Percentiles rank a stretch among this genome's conserved stretches.
phyloP scores from a whole-genome alignment of 2,329 filamentous ascomycete species.

The Aureobasidium lini region DNA sequence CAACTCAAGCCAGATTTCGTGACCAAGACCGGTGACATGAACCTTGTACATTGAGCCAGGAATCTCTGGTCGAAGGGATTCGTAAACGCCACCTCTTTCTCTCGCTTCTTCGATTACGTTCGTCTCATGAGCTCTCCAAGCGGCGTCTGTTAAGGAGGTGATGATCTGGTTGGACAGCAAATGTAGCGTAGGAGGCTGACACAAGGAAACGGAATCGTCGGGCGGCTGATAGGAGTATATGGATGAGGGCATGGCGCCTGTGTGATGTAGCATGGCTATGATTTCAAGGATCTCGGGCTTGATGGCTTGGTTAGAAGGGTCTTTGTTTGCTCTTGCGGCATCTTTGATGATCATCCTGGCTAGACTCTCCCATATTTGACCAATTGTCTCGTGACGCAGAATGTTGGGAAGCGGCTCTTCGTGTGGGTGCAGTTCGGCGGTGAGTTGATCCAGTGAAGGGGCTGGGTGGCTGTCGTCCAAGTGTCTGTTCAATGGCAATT shows the following conservation, averaged over 20 bases:
- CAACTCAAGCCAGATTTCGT: conserved; percentile 46
- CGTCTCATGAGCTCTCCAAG: conserved; percentile 41
- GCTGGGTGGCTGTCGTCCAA: not conserved
- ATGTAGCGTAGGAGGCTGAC: conserved; percentile 41
- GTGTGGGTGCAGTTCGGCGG: conserved; percentile 13
- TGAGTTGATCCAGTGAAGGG: conserved; percentile 19
- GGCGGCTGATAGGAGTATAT: conserved; percentile 35
- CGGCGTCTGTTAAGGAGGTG: conserved; percentile 43
- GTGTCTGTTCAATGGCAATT: not conserved
- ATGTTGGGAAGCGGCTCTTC: not conserved
- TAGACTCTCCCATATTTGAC: conserved; percentile 40
- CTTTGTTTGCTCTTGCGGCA: conserved; percentile 17
- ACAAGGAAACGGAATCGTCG: conserved; percentile 30
- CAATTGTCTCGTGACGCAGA: conserved; percentile 30
- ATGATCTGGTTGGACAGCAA: conserved; percentile 42
- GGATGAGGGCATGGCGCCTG: conserved; percentile 38
- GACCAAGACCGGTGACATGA: conserved; percentile 32
- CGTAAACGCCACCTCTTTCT: conserved; percentile 30
- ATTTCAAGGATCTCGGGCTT: conserved; percentile 41
- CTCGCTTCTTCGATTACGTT: conserved; percentile 22
- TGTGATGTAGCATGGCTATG: conserved; percentile 41
- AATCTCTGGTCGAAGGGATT: conserved; percentile 35
- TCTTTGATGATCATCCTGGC: conserved; percentile 38
- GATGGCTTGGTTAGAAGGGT: conserved; percentile 20
- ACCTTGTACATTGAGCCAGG: conserved; percentile 37